A percentile compares a stretch with the other conserved stretches of the same genome.
Evolutionary conservation across 768 basidiomycete species (phyloP).

Genomic region (Lyophyllum semitale): DNA sequence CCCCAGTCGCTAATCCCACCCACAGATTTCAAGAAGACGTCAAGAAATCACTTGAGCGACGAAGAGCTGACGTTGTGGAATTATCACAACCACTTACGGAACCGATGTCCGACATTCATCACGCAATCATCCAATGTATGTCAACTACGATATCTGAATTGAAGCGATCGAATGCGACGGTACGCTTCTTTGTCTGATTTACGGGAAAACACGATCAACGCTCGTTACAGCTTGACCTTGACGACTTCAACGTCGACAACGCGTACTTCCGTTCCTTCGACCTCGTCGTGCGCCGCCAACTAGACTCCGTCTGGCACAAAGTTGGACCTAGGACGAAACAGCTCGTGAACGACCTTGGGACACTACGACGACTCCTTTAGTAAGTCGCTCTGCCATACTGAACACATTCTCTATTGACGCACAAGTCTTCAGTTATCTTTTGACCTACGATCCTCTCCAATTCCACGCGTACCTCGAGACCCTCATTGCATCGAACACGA

Average conservation of each 20-base stretch:
- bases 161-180: conserved; percentile 76
- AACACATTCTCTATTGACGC: background rate
- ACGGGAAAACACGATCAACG: background rate
- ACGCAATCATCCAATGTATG: conserved; percentile 93
- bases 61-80: conserved; percentile 90
- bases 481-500: conserved; percentile 62
- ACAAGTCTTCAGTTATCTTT: conserved; percentile 61
- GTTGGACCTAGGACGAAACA: conserved; percentile 92
- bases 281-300: conserved; percentile 79
- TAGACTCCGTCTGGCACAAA: conserved; percentile 96
- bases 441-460: conserved; percentile 88
- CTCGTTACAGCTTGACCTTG: conserved; percentile 76
- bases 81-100: conserved; percentile 84
- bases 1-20: background rate
- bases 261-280: conserved; percentile 96
- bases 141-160: conserved; percentile 85
- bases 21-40: conserved; percentile 88
- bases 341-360: conserved; percentile 85
- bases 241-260: conserved; percentile 89
- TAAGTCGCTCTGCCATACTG: conserved; percentile 35
- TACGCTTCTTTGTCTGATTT: conserved; percentile 37
- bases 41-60: conserved; percentile 77
- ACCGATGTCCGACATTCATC: conserved; percentile 90
- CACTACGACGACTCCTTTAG: conserved; percentile 80
- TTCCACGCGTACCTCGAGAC: conserved; percentile 93